phyloP scores from a whole-genome alignment of 108 stramenopile genomes.

The Stephanodiscus minutulus region DNA sequence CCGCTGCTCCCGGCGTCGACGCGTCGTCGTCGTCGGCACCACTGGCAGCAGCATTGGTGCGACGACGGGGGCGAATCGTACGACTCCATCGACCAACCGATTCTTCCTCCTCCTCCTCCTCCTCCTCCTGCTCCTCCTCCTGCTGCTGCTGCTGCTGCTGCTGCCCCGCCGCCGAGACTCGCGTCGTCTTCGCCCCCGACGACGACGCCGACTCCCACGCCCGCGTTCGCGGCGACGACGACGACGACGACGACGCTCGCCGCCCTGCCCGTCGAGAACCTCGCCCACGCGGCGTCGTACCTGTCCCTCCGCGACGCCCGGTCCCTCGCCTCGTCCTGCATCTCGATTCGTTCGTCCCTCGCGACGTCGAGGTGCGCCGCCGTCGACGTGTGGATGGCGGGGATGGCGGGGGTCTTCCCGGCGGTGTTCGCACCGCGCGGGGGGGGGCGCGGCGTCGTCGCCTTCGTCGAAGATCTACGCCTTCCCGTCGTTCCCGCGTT shows the following conservation, averaged over 20 bases:
- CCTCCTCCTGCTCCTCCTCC: too few relatives aligned
- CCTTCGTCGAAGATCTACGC: constrained; percentile 10
- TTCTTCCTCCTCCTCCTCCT: too few relatives aligned
- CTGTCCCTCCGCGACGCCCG: constrained; percentile 2
- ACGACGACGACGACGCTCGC: neutral
- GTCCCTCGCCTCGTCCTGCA: neutral
- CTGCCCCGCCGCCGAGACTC: too few relatives aligned
- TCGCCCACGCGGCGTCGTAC: constrained; percentile 1
- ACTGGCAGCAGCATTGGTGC: too few relatives aligned
- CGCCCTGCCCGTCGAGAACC: constrained; percentile 9
- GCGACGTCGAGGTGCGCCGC: neutral
- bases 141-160: too few relatives aligned
- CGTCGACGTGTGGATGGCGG: constrained; percentile 2
- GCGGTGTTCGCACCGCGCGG: neutral
- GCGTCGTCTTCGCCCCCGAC: too few relatives aligned
- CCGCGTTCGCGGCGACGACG: too few relatives aligned
- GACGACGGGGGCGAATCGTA: too few relatives aligned
- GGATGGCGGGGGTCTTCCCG: neutral
- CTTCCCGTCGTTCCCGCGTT: neutral
- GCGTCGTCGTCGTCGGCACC: neutral
- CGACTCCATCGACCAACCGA: too few relatives aligned
- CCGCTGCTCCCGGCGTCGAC: too few relatives aligned
- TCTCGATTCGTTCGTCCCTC: neutral
- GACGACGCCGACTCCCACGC: too few relatives aligned
- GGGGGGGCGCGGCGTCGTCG: neutral